These are phyloP conservation scores for Aureobasidium vineae DNA, from an alignment of 2,329 filamentous ascomycete genomes.

Conservation along the genomic window DNA sequence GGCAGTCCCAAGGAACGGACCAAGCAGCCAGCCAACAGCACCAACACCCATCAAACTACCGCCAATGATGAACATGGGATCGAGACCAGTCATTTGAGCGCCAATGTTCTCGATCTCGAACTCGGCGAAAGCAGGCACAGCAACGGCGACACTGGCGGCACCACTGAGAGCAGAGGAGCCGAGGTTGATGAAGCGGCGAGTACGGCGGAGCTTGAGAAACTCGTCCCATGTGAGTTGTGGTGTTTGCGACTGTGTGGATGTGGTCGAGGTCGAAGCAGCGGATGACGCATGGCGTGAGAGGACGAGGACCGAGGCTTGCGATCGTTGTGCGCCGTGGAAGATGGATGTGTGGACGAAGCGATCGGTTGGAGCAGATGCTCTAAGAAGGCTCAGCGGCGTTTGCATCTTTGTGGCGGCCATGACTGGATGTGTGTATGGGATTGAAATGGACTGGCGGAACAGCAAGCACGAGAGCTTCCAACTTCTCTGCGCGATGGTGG, in stretches of 20 bases:
- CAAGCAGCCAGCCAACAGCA: slow-evolving; percentile 82
- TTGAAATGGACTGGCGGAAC: background rate
- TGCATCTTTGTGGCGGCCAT: slow-evolving; percentile 17
- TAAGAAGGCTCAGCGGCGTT: slow-evolving; percentile 7
- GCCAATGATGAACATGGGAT: slow-evolving; percentile 83
- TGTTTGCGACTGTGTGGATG: slow-evolving; percentile 9
- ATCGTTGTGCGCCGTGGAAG: slow-evolving; percentile 2
- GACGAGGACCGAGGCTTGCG: slow-evolving; percentile 17
- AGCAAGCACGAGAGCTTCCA: slow-evolving; percentile 14
- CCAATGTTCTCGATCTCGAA: slow-evolving; percentile 66
- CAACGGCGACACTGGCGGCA: slow-evolving; percentile 59
- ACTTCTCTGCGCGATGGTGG: slow-evolving; percentile 11
- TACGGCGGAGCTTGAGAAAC: slow-evolving; percentile 87
- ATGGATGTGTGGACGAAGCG: slow-evolving; percentile 3
- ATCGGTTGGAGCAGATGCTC: background rate
- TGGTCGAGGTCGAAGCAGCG: slow-evolving; percentile 15
- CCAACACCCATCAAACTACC: slow-evolving; percentile 73
- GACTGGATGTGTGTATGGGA: background rate
- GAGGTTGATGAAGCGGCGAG: slow-evolving; percentile 79
- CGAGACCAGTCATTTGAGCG: slow-evolving; percentile 73
- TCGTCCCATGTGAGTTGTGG: slow-evolving; percentile 69
- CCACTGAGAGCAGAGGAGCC: slow-evolving; percentile 69
- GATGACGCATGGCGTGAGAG: slow-evolving; percentile 16
- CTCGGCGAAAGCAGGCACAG: slow-evolving; percentile 65
- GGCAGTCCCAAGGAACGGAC: slow-evolving; percentile 75